These are phyloP conservation scores for Schwanniomyces sp. DNA, from an alignment of 805 yeast genomes.

Conservation along the genomic window DNA sequence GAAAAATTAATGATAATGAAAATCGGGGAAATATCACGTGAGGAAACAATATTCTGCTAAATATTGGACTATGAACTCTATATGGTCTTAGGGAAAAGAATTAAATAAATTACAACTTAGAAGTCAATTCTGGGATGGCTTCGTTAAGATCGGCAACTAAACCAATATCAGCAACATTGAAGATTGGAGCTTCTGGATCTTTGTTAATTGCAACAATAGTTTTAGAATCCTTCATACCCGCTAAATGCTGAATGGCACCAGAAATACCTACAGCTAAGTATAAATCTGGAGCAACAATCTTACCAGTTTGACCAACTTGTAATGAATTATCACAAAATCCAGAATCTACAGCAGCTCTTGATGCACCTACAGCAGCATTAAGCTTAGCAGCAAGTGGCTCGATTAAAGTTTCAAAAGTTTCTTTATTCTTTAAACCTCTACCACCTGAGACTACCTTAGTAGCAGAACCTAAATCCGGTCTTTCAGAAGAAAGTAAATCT, in stretches of 20 bases:
- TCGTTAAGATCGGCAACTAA: conserved; percentile 86
- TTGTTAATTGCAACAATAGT: conserved; percentile 92
- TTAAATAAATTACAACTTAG: conserved; percentile 48
- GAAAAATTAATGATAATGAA: not conserved
- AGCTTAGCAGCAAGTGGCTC: conserved; percentile 82
- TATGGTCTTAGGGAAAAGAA: not conserved
- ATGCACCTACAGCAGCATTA: conserved; percentile 94
- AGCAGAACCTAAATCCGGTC: conserved; percentile 91
- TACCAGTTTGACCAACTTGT: conserved; percentile 98
- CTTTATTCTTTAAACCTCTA: conserved; percentile 88
- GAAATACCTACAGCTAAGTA: conserved; percentile 93
- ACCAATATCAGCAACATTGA: conserved; percentile 86
- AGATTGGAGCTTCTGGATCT: conserved; percentile 92
- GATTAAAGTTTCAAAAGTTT: conserved; percentile 73
- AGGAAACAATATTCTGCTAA: not conserved
- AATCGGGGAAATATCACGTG: not conserved
- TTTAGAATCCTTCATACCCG: conserved; percentile 97
- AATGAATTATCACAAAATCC: conserved; percentile 95
- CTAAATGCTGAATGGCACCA: conserved; percentile 97
- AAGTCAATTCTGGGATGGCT: conserved; percentile 86
- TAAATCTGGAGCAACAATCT: conserved; percentile 93
- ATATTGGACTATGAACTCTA: not conserved
- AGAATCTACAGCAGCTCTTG: conserved; percentile 96
- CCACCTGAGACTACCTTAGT: conserved; percentile 86
- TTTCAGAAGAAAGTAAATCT: conserved; percentile 69